Base-by-base conservation (phyloP, 208 protist species). In the Crithidia bombi region DNA sequence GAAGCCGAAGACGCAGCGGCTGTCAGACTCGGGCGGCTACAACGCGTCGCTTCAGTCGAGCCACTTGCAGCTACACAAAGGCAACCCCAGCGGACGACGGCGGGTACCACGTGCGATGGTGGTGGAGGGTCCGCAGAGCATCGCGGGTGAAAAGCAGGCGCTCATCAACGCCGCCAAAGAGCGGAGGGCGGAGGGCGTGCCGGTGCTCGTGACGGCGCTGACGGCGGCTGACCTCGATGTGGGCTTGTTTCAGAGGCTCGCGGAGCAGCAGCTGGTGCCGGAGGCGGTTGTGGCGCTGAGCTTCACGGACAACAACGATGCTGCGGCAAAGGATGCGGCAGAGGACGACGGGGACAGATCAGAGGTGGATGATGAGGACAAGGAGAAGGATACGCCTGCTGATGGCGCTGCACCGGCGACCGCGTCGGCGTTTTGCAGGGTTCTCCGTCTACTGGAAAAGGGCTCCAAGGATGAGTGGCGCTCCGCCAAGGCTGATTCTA, bases 141-240 rank as follows among this genome's bases (percentile, higher is more conserved):
- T 78, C n/a, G 65, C 83, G 44, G 73, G 77, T 39, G 61, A 77
- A 21, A 78, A 84, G 26, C 62, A 52, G 59, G 74, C 56, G 47
- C 75, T 54, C 5, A 82, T 92, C 52, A 47, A 43, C 19, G 79
- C 82, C 6, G 62, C 59, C 3, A 71, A 88, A 50, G 51, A 80
- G 25, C 67, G 69, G 41, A 36, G 10, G 38, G 55, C 73, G 11
- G 56, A 64, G 30, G 54, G 70, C 26, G 69, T 81, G 47, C 90
- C 90, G 7, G 47, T 93, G 52, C 83, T 96, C 17, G 70, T 96
- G 30, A 65, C 58, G 30, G 75, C 68, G 49, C 7, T 75, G n/a
- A 61, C 71, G 12, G 4, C 54, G 19, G 58, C 26, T 1, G 65
- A 67, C 38, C 38, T 75, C 6, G 36, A 76, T 19, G 5, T 19